Conservation (phyloP, 139 green algal genomes). For the Chlamydomonas sphaeroides region DNA sequence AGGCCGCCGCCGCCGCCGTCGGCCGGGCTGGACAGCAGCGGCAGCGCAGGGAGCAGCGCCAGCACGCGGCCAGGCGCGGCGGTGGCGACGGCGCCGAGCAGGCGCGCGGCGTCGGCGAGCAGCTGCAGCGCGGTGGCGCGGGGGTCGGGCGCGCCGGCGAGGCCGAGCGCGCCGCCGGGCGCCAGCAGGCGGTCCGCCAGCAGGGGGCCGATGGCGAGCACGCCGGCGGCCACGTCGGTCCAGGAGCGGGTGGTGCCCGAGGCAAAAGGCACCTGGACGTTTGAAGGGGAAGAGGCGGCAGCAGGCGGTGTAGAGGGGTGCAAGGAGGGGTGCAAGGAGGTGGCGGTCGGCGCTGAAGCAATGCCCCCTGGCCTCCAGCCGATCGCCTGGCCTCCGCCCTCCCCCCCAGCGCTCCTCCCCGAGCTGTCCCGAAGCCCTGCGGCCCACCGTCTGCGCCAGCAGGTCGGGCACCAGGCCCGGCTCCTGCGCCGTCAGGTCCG, state of each 20-base stretch:
- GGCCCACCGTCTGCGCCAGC: neutral
- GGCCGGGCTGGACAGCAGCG: slow-evolving; percentile 23
- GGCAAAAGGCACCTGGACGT: slow-evolving; percentile 10
- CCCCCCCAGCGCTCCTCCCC: too few relatives aligned
- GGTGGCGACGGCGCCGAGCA: slow-evolving; percentile 39
- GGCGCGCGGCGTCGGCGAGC: slow-evolving; percentile 30
- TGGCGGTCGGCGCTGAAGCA: too few relatives aligned
- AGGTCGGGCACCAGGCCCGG: slow-evolving; percentile 22
- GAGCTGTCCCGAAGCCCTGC: too few relatives aligned
- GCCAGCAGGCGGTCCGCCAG: neutral
- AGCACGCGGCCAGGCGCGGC: slow-evolving; percentile 46
- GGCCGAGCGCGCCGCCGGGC: neutral
- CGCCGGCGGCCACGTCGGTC: slow-evolving; percentile 19
- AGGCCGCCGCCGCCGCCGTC: slow-evolving; percentile 2
- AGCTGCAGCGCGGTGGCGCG: slow-evolving; percentile 30
- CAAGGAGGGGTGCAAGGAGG: too few relatives aligned
- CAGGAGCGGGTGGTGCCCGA: slow-evolving; percentile 6
- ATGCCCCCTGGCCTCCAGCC: too few relatives aligned
- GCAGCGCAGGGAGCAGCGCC: slow-evolving; percentile 32
- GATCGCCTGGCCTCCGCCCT: too few relatives aligned
- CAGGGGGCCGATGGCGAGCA: slow-evolving; percentile 21
- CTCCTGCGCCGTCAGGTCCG: neutral
- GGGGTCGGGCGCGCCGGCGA: neutral
- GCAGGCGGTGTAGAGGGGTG: too few relatives aligned
- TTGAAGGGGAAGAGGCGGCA: too few relatives aligned